Evolutionary conservation across 2,329 filamentous ascomycete species (phyloP).

Genomic region (Didymella exigua): DNA sequence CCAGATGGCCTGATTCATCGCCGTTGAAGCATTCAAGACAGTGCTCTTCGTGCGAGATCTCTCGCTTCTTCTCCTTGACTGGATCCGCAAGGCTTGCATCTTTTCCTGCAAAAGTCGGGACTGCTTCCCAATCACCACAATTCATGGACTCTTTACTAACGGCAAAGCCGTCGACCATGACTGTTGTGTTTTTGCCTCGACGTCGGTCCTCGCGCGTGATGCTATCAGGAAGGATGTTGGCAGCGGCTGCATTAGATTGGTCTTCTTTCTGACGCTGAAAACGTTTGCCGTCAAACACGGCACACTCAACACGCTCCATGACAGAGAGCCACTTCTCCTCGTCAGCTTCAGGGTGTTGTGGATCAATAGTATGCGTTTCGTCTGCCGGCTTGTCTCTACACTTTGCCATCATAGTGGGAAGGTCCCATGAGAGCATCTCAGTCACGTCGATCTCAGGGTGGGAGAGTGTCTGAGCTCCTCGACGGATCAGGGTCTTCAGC

Average conservation of each 20-base stretch:
- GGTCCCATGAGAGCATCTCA: slow-evolving; percentile 65
- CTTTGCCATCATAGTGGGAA: slow-evolving; percentile 59
- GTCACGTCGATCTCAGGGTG: slow-evolving; percentile 59
- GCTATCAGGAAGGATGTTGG: slow-evolving; percentile 47
- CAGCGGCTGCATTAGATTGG: slow-evolving; percentile 33
- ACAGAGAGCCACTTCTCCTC: slow-evolving; percentile 63
- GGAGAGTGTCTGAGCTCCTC: slow-evolving; percentile 60
- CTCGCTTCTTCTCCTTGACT: slow-evolving; percentile 55
- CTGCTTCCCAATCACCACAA: slow-evolving; percentile 62
- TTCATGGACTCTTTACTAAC: slow-evolving; percentile 62
- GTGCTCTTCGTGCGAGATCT: slow-evolving; percentile 56
- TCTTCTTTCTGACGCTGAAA: slow-evolving; percentile 50
- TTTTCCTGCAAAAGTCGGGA: slow-evolving; percentile 62
- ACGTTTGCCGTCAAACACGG: slow-evolving; percentile 63
- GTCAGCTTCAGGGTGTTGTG: slow-evolving; percentile 51
- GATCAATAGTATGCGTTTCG: slow-evolving; percentile 39
- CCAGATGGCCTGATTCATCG: slow-evolving; percentile 53
- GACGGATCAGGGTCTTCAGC: slow-evolving; percentile 60
- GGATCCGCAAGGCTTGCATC: slow-evolving; percentile 58
- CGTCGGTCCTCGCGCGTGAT: slow-evolving; percentile 57
- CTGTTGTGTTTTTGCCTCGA: slow-evolving; percentile 62
- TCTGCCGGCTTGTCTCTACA: slow-evolving; percentile 60
- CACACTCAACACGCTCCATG: slow-evolving; percentile 63
- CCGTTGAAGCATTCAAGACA: slow-evolving; percentile 58
- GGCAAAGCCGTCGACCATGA: slow-evolving; percentile 62